Evolutionary conservation across 306 rosid species (phyloP).

Genomic region (Vigna nakashimae): DNA sequence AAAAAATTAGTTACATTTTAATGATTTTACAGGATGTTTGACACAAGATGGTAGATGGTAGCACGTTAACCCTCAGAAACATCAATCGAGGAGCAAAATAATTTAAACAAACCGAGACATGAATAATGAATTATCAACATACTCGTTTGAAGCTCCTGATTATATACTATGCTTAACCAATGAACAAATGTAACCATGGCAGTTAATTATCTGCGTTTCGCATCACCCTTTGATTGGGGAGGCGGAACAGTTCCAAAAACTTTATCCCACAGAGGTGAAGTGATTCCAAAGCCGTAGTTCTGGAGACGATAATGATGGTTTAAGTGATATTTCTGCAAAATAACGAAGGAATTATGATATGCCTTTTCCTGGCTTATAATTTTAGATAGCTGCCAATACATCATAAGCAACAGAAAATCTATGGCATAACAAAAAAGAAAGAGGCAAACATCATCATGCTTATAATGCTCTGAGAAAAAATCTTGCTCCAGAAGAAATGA

Average conservation of each 20-base stretch:
- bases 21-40: slow-evolving; percentile 39
- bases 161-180: slow-evolving; percentile 51
- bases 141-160: slow-evolving; percentile 39
- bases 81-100: slow-evolving; percentile 37
- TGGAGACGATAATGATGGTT: slow-evolving; percentile 86
- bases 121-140: slow-evolving; percentile 9
- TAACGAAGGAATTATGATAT: slow-evolving; percentile 18
- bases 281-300: slow-evolving; percentile 83
- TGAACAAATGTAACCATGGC: slow-evolving; percentile 37
- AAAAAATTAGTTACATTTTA: slow-evolving; percentile 31
- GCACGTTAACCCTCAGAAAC: slow-evolving; percentile 40
- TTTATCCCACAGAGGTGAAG: slow-evolving; percentile 87
- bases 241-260: slow-evolving; percentile 84
- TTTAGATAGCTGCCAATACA: neutral
- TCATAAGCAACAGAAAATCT: neutral
- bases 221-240: slow-evolving; percentile 50
- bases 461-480: slow-evolving; percentile 21
- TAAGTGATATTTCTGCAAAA: slow-evolving; percentile 81
- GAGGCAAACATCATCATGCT: neutral
- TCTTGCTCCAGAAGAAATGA: slow-evolving; percentile 20
- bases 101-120: slow-evolving; percentile 41
- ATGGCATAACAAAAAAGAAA: neutral
- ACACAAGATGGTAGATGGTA: slow-evolving; percentile 41
- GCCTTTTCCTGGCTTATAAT: slow-evolving; percentile 29
- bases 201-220: slow-evolving; percentile 53